Evolutionary conservation across 1,284 basidiomycete species (phyloP).

Genomic region (Pulchroboletus neoregius): DNA sequence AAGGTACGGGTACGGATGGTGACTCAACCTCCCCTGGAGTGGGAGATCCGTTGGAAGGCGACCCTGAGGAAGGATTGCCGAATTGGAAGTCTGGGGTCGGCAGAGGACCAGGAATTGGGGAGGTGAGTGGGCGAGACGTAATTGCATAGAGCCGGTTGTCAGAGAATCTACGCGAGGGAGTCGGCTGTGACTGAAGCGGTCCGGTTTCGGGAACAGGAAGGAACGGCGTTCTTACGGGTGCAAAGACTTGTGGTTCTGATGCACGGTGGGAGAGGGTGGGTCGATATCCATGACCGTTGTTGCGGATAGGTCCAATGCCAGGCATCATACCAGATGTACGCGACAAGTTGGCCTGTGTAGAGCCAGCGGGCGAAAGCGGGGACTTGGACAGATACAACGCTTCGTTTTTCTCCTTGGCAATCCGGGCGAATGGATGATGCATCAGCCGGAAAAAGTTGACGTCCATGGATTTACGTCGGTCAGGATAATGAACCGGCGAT

Average conservation of each 20-base stretch:
- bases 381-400: slow-evolving; percentile 41
- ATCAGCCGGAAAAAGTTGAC: slow-evolving; percentile 56
- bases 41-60: slow-evolving; percentile 42
- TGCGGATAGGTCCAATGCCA: slow-evolving; percentile 23
- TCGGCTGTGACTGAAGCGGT: slow-evolving; percentile 11
- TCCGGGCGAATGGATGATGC: slow-evolving; percentile 57
- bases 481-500: slow-evolving; percentile 27
- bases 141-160: slow-evolving; percentile 47
- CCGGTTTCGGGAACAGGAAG: slow-evolving; percentile 25
- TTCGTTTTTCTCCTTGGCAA: slow-evolving; percentile 55
- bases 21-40: slow-evolving; percentile 47
- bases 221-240: slow-evolving; percentile 33
- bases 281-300: slow-evolving; percentile 27
- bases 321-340: slow-evolving; percentile 20
- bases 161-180: slow-evolving; percentile 32
- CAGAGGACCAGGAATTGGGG: slow-evolving; percentile 65
- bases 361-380: slow-evolving; percentile 31
- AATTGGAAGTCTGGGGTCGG: slow-evolving; percentile 67
- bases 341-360: slow-evolving; percentile 26
- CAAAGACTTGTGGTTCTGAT: slow-evolving; percentile 38
- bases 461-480: slow-evolving; percentile 58
- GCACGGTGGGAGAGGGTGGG: slow-evolving; percentile 41
- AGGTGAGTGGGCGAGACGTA: slow-evolving; percentile 46
- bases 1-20: slow-evolving; percentile 30
- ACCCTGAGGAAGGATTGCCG: slow-evolving; percentile 48